Evolutionary conservation across 805 yeast genomes (phyloP).

Genomic region (Pichia phayaonensis): DNA sequence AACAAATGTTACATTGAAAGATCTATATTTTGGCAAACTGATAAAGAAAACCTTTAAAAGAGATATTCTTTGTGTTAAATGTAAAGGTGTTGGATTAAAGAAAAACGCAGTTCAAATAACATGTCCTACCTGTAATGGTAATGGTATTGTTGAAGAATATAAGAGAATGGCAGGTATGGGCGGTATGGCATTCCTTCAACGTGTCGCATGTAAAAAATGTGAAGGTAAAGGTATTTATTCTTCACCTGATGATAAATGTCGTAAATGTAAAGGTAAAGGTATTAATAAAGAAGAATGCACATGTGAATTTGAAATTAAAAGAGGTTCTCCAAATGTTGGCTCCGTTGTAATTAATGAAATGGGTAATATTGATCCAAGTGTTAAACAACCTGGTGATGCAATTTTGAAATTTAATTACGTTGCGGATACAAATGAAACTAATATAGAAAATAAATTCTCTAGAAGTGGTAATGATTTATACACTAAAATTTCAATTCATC

Average conservation of each 20-base stretch:
- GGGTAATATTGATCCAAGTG: constrained; percentile 73
- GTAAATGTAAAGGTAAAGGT: constrained; percentile 61
- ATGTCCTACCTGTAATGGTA: constrained; percentile 69
- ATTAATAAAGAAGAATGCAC: constrained; percentile 58
- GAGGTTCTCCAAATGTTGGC: constrained; percentile 63
- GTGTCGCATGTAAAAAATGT: constrained; percentile 59
- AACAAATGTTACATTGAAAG: constrained; percentile 60
- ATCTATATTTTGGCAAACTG: constrained; percentile 72
- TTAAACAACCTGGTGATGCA: constrained; percentile 64
- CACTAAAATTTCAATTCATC: constrained; percentile 49
- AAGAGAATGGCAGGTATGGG: constrained; percentile 51
- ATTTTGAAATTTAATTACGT: constrained; percentile 50
- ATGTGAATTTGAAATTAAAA: constrained; percentile 67
- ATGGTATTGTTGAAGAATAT: constrained; percentile 54
- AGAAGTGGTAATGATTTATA: constrained; percentile 54
- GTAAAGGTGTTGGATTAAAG: constrained; percentile 74
- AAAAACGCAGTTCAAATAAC: constrained; percentile 42
- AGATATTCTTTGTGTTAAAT: constrained; percentile 60
- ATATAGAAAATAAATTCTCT: constrained; percentile 28
- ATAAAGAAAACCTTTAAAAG: constrained; percentile 68
- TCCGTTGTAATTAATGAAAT: constrained; percentile 53
- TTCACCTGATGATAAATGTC: constrained; percentile 66
- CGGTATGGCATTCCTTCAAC: constrained; percentile 62
- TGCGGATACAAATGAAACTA: constrained; percentile 25
- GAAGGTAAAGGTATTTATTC: constrained; percentile 58